Percentiles rank a stretch among this genome's conserved stretches.
These are phyloP conservation scores for Cladosporium colombiae DNA, from an alignment of 2,329 filamentous ascomycete genomes.

Conservation along the genomic window DNA sequence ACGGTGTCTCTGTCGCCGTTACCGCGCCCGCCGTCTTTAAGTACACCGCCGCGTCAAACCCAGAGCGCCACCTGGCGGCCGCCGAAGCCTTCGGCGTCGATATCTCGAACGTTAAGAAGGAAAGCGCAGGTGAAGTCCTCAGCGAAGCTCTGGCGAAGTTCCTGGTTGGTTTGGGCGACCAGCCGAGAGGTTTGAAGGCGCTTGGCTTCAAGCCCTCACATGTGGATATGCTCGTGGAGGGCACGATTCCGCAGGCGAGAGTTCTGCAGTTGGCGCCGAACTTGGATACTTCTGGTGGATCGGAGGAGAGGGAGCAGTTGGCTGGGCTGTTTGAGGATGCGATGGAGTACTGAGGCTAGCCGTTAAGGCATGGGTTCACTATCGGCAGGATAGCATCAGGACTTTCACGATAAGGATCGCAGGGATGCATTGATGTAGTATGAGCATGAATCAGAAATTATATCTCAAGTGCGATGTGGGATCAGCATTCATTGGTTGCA, in stretches of 20 bases:
- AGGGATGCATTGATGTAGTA: neutral
- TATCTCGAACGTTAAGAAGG: conserved; percentile 79
- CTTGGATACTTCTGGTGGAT: conserved; percentile 53
- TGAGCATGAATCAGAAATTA: neutral
- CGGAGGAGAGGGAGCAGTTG: conserved; percentile 52
- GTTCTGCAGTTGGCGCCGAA: conserved; percentile 91
- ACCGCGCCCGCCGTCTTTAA: conserved; percentile 91
- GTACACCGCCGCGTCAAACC: conserved; percentile 89
- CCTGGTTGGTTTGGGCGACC: conserved; percentile 79
- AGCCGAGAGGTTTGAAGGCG: conserved; percentile 80
- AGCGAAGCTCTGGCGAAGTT: conserved; percentile 81
- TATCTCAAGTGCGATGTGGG: neutral
- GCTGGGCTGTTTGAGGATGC: conserved; percentile 51
- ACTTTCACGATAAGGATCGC: neutral
- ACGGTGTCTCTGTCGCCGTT: conserved; percentile 93
- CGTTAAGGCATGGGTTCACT: neutral
- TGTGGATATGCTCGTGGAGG: conserved; percentile 84
- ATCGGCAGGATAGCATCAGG: neutral
- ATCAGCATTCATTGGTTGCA: neutral
- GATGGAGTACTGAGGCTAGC: conserved; percentile 41
- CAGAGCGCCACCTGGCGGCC: conserved; percentile 84
- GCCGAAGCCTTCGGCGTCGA: conserved; percentile 92
- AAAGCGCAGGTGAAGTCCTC: conserved; percentile 86
- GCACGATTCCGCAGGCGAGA: conserved; percentile 86
- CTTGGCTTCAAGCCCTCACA: conserved; percentile 77